These are phyloP conservation scores for Xylaria polymorpha DNA, from an alignment of 2,329 filamentous ascomycete genomes.

Conservation along the genomic window DNA sequence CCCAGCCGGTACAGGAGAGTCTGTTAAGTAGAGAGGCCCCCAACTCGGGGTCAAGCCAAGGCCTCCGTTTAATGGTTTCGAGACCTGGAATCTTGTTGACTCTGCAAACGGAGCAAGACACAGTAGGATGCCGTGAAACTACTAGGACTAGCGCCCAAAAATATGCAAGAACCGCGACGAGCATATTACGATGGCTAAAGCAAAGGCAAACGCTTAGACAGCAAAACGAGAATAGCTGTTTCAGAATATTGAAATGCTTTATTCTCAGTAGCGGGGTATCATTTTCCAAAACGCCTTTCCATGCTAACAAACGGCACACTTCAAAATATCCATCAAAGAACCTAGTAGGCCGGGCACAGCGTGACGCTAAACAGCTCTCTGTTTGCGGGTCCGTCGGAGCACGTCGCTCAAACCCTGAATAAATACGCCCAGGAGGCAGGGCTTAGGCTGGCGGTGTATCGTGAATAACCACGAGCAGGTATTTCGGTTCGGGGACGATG, in stretches of 20 bases:
- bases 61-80: background rate
- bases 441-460: constrained; percentile 77
- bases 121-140: constrained; percentile 4
- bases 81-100: background rate
- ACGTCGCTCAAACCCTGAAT: constrained; percentile 4
- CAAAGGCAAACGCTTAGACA: constrained; percentile 10
- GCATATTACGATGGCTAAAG: background rate
- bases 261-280: constrained; percentile 44
- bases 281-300: constrained; percentile 45
- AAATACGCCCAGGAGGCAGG: background rate
- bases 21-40: background rate
- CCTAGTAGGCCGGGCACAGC: background rate
- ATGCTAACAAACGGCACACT: constrained; percentile 29
- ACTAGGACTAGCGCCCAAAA: constrained; percentile 11
- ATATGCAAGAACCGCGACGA: constrained; percentile 4
- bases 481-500: constrained; percentile 83
- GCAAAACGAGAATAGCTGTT: constrained; percentile 6
- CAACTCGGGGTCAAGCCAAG: constrained; percentile 3
- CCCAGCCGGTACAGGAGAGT: constrained; percentile 7
- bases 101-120: background rate
- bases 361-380: constrained; percentile 8
- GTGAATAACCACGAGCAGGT: constrained; percentile 81
- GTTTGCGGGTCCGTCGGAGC: constrained; percentile 21
- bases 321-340: constrained; percentile 20
- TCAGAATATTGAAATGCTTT: constrained; percentile 24